phyloP scores from a whole-genome alignment of 352 stramenopile species.

The Pythium brachiatum region DNA sequence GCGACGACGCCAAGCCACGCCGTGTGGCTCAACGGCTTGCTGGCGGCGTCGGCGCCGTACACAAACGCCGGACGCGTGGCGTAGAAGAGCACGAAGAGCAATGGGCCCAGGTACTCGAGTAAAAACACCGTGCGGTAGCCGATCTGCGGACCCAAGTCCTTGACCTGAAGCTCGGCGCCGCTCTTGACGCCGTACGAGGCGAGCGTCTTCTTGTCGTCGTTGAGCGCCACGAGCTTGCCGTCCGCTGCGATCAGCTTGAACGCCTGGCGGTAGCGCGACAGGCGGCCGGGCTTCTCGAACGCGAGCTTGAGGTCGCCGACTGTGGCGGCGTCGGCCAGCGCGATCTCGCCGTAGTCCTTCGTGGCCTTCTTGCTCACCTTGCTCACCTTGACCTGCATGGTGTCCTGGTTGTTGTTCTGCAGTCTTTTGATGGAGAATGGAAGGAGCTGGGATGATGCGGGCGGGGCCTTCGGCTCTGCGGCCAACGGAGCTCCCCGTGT shows the following conservation, averaged over 20 bases:
- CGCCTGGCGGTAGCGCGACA: slow-evolving; percentile 59
- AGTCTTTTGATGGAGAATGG: no score
- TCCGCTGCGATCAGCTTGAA: slow-evolving; percentile 50
- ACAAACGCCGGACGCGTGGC: slow-evolving; percentile 62
- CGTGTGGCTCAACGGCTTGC: slow-evolving; percentile 39
- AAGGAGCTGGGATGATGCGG: no score
- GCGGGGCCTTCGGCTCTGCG: no score
- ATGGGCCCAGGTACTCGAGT: slow-evolving; percentile 79
- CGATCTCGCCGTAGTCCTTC: slow-evolving; percentile 54
- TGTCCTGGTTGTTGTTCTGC: no score
- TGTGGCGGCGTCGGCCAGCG: slow-evolving; percentile 36
- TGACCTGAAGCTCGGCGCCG: slow-evolving; percentile 56
- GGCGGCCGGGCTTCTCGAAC: slow-evolving; percentile 46
- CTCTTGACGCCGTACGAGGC: slow-evolving; percentile 54
- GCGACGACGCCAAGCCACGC: slow-evolving; percentile 52
- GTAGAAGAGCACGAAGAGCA: slow-evolving; percentile 85
- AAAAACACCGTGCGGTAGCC: slow-evolving; percentile 89
- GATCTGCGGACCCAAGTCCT: slow-evolving; percentile 85
- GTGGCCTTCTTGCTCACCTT: slow-evolving; percentile 46
- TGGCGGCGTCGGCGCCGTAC: slow-evolving; percentile 50
- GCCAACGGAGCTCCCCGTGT: background rate
- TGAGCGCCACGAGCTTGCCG: slow-evolving; percentile 42
- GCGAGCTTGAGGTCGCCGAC: slow-evolving; percentile 53
- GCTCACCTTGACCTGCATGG: slow-evolving; percentile 68
- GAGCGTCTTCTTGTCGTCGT: slow-evolving; percentile 57